phyloP scores from a whole-genome alignment of 495 filamentous ascomycete genomes.

The Aspergillus haitiensis region DNA sequence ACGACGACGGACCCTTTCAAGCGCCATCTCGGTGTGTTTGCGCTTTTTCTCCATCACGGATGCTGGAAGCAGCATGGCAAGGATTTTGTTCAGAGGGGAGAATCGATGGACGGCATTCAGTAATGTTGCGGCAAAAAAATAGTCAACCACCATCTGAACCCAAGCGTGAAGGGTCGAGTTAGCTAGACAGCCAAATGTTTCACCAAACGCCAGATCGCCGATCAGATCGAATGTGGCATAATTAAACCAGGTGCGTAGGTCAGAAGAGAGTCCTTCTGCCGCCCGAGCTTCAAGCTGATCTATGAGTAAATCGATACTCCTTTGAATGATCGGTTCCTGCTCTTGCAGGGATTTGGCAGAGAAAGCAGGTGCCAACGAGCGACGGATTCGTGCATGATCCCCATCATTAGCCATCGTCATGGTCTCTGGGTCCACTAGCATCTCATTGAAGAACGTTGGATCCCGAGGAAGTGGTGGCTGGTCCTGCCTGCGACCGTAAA shows the following conservation, averaged over 20 bases:
- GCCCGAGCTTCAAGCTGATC: conserved; percentile 25
- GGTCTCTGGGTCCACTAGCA: conserved; percentile 10
- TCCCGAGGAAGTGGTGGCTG: conserved; percentile 14
- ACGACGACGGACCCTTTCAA: conserved; percentile 38
- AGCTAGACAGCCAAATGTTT: conserved; percentile 50
- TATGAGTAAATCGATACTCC: conserved; percentile 42
- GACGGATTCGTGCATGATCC: conserved; percentile 48
- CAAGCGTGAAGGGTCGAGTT: conserved; percentile 47
- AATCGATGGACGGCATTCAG: conserved; percentile 38
- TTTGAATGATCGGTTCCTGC: conserved; percentile 49
- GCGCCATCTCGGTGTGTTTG: conserved; percentile 37
- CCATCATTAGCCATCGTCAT: conserved; percentile 42
- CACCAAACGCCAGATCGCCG: conserved; percentile 48
- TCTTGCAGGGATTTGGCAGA: conserved; percentile 47
- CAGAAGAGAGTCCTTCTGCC: conserved; percentile 25
- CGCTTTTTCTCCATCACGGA: conserved; percentile 25
- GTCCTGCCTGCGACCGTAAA: conserved; percentile 51
- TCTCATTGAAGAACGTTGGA: conserved; percentile 21
- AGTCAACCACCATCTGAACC: conserved; percentile 38
- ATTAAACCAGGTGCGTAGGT: conserved; percentile 43
- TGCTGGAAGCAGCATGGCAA: conserved; percentile 10
- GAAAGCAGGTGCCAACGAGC: conserved; percentile 51
- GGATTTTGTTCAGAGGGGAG: conserved; percentile 1
- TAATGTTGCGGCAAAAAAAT: conserved; percentile 32
- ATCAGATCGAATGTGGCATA: conserved; percentile 50